Evolutionary conservation across 805 yeast genomes (phyloP).

Genomic region (Yamadazyma tumulicola): DNA sequence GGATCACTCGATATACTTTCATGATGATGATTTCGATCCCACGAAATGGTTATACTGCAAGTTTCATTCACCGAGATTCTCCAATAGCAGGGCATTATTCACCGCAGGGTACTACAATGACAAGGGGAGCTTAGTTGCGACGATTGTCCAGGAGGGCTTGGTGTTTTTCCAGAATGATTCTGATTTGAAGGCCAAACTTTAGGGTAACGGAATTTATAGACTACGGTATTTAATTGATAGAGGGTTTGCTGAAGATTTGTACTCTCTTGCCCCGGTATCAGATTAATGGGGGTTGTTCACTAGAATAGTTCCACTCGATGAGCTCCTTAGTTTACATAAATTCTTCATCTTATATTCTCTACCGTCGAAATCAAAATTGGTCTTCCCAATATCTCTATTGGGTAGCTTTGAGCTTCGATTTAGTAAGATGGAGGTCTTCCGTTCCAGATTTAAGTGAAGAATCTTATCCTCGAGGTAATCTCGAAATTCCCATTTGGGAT

Average conservation of each 20-base stretch:
- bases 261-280: not conserved
- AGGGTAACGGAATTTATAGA: not conserved
- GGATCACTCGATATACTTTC: slow-evolving; percentile 34
- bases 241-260: slow-evolving; percentile 1
- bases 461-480: too few relatives aligned
- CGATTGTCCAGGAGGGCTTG: slow-evolving; percentile 34
- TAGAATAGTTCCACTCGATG: too few relatives aligned
- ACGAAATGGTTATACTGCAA: slow-evolving; percentile 28
- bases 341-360: too few relatives aligned
- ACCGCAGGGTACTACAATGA: slow-evolving; percentile 27
- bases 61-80: slow-evolving; percentile 23
- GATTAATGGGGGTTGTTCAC: too few relatives aligned
- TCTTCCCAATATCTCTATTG: too few relatives aligned
- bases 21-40: slow-evolving; percentile 34
- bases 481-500: too few relatives aligned
- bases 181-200: slow-evolving; percentile 16
- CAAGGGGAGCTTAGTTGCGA: slow-evolving; percentile 27
- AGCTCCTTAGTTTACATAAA: too few relatives aligned
- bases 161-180: slow-evolving; percentile 18
- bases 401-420: too few relatives aligned
- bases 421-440: too few relatives aligned
- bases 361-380: too few relatives aligned
- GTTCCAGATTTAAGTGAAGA: too few relatives aligned
- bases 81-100: slow-evolving; percentile 29
- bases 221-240: slow-evolving; percentile 3